Percentiles rank a stretch among this genome's conserved stretches.
These are phyloP conservation scores for Symbiodinium pilosum DNA, from an alignment of 73 alveolate species.

Conservation along the genomic window DNA sequence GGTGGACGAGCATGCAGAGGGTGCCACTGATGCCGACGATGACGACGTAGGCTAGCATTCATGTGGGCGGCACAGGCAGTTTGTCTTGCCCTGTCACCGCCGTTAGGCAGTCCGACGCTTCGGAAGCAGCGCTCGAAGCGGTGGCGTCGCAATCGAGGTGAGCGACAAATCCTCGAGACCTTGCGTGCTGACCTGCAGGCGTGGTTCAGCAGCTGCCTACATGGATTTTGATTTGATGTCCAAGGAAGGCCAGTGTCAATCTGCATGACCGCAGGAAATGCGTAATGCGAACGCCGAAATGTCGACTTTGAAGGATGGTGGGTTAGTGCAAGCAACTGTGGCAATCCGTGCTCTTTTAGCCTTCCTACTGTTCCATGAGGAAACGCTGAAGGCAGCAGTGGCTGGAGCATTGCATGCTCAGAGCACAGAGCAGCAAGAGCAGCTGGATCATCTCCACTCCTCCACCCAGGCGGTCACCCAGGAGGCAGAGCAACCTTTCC, in stretches of 20 bases:
- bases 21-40: slow-evolving; percentile 66
- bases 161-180: neutral
- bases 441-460: neutral
- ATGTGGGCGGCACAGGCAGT: neutral
- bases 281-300: neutral
- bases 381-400: neutral
- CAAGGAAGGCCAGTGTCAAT: neutral
- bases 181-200: neutral
- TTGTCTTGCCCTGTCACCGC: neutral
- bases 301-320: neutral
- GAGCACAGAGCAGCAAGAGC: neutral
- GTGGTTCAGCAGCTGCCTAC: neutral
- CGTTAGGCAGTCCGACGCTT: neutral
- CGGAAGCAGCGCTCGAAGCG: slow-evolving; percentile 16
- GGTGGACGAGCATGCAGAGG: neutral
- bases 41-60: slow-evolving; percentile 26
- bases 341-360: too few species aligned
- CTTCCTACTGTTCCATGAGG: too few species aligned
- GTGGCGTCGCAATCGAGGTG: neutral
- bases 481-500: neutral
- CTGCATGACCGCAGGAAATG: neutral
- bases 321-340: neutral
- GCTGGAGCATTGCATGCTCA: too few species aligned
- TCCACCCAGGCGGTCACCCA: neutral
- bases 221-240: neutral